phyloP scores from a whole-genome alignment of 2,329 filamentous ascomycete species.

The Fusarium sp. region DNA sequence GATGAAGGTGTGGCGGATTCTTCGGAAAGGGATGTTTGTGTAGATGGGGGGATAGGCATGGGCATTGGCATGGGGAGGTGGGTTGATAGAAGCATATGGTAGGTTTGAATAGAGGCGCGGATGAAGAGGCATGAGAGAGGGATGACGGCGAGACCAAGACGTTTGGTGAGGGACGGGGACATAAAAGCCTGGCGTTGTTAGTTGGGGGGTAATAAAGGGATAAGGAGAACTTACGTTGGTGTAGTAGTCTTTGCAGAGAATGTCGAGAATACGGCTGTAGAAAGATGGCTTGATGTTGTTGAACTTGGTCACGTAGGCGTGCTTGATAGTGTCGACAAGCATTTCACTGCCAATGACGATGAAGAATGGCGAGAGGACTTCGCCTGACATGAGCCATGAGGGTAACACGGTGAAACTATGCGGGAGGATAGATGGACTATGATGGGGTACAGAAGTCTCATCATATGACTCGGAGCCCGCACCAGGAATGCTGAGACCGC shows the following conservation, averaged over 20 bases:
- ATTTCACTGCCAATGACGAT: conserved; percentile 97
- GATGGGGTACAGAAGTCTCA: conserved; percentile 69
- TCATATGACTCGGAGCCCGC: conserved; percentile 64
- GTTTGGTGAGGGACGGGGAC: conserved; percentile 88
- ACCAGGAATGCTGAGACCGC: conserved; percentile 77
- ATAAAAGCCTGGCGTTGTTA: conserved; percentile 77
- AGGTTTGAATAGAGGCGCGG: conserved; percentile 92
- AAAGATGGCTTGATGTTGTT: conserved; percentile 95
- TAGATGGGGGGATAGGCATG: conserved; percentile 72
- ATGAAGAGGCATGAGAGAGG: conserved; percentile 96
- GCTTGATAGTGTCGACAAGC: conserved; percentile 96
- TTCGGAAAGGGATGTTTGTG: conserved; percentile 74
- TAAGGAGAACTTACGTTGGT: conserved; percentile 75
- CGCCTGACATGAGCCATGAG: conserved; percentile 79
- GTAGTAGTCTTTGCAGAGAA: conserved; percentile 98
- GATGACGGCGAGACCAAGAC: conserved; percentile 90
- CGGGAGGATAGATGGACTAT: conserved; percentile 82
- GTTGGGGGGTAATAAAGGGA: conserved; percentile 13
- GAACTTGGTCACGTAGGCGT: conserved; percentile 98
- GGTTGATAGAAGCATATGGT: conserved; percentile 96
- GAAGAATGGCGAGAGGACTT: conserved; percentile 92
- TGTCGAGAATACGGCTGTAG: conserved; percentile 90
- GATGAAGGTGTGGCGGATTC: conserved; percentile 75
- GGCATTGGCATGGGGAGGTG: conserved; percentile 84
- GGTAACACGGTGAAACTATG: conserved; percentile 93